Evolutionary conservation across 768 basidiomycete species (phyloP), one percentile per base, ranked within the genome.

Genomic region (Pleurotus eryngii): DNA sequence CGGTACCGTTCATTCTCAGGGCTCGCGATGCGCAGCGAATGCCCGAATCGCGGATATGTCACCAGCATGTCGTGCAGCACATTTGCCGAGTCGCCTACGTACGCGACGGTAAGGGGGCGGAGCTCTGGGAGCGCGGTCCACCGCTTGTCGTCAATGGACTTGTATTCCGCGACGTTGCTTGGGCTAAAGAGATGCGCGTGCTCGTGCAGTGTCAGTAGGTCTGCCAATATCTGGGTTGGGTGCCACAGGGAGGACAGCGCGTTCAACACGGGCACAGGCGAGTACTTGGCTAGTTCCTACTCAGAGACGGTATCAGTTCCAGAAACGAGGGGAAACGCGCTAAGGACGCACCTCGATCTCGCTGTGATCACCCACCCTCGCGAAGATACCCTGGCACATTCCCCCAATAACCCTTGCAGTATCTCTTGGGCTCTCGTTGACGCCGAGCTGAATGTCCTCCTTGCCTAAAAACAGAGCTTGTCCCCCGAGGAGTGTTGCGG

Each of bases 11-110:
- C 50, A 45, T 83, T 72, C 6, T 76, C 73, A 1, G 97, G 97
- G 40, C 85, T 86, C 39, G 95, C 97, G 35, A 99, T 79, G 55
- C 89, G 87, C 27, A 98, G 70, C 46, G 85, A 76, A 72, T 95
- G 93, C 0, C 97, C 97, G 2, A 98, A 74, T 45, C 96, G 86
- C 35, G 95, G 96, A 67, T 89, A 91, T 5, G 93, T 86, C 62
- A 98, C 96, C 27, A 98, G 86, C 91, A 98, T 95, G 70, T 98
- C 97, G 70, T 98, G 92, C 57, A 97, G 76, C 49, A 99, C 92
- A 67, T 98, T 99, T 47, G 94, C 90, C 20, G 88, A 87, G 74
- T 98, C 96, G 6, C 96, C 96, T 56, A 98, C 83, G 70, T 95
- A 99, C 7, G 95, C 89, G 53, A 98, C 75, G 0, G 94, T 98